Evolutionary conservation across 2,329 filamentous ascomycete genomes (phyloP).

Genomic region (Paramyrothecium sp.): DNA sequence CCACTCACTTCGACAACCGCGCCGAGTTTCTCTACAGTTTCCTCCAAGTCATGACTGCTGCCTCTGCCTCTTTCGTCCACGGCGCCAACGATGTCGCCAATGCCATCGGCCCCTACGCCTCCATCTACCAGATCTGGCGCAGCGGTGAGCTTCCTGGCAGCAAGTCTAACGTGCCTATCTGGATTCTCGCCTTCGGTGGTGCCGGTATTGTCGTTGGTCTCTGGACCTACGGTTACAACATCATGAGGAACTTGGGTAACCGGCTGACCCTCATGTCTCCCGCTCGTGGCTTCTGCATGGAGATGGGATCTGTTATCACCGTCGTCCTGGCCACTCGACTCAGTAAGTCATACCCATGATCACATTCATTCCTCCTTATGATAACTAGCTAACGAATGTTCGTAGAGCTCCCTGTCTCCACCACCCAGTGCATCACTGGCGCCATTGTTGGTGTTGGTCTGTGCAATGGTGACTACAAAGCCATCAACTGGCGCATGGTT

Average conservation of each 20-base stretch:
- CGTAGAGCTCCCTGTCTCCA: constrained; percentile 59
- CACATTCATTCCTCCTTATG: background rate
- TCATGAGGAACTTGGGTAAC: constrained; percentile 63
- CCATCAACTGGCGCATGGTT: constrained; percentile 64
- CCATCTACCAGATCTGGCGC: constrained; percentile 60
- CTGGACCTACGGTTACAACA: constrained; percentile 62
- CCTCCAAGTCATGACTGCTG: constrained; percentile 59
- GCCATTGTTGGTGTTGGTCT: constrained; percentile 62
- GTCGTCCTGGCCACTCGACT: constrained; percentile 60
- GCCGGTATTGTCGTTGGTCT: constrained; percentile 52
- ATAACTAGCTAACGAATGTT: background rate
- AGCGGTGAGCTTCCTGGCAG: constrained; percentile 39
- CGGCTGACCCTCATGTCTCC: constrained; percentile 62
- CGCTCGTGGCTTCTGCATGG: constrained; percentile 58
- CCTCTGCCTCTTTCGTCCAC: constrained; percentile 63
- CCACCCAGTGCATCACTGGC: constrained; percentile 63
- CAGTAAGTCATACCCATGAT: background rate
- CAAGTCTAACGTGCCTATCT: constrained; percentile 52
- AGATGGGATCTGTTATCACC: constrained; percentile 60
- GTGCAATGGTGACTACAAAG: constrained; percentile 55
- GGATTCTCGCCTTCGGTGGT: constrained; percentile 58
- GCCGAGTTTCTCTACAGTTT: constrained; percentile 59
- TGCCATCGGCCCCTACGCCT: constrained; percentile 61
- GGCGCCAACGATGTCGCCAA: constrained; percentile 67
- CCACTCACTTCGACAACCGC: constrained; percentile 55